These are phyloP conservation scores for Syzygium malaccense DNA, from an alignment of 441 rosid species.

Conservation along the genomic window DNA sequence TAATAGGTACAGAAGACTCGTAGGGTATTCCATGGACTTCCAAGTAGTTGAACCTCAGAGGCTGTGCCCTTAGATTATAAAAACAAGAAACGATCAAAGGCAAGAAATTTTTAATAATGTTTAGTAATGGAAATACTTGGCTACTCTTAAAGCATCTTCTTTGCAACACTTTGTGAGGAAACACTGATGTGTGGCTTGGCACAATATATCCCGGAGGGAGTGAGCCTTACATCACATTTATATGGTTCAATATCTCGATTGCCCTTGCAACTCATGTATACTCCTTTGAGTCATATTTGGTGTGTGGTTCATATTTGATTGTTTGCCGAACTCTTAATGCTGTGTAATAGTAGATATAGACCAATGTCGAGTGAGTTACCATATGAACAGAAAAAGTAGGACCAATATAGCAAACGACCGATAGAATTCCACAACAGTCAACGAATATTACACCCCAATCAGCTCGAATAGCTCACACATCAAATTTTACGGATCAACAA, in stretches of 20 bases:
- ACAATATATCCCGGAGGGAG: too few relatives aligned
- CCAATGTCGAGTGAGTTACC: background rate
- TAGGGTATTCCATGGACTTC: background rate
- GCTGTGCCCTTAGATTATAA: background rate
- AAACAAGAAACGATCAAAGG: background rate
- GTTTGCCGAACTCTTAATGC: background rate
- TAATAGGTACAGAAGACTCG: background rate
- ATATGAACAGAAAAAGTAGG: background rate
- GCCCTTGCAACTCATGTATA: background rate
- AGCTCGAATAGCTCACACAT: background rate
- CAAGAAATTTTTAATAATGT: background rate
- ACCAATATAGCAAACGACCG: background rate
- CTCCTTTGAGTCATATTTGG: background rate
- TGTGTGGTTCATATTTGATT: background rate
- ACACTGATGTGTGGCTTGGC: too few relatives aligned
- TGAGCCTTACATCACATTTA: too few relatives aligned
- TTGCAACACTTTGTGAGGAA: too few relatives aligned
- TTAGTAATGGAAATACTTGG: too few relatives aligned
- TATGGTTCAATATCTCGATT: too few relatives aligned
- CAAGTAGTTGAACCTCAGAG: accelerated
- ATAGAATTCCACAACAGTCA: background rate
- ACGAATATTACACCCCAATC: background rate
- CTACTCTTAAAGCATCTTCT: too few relatives aligned
- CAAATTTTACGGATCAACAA: background rate
- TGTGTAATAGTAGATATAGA: background rate